Evolutionary conservation across 345 rosid genomes (phyloP), one percentile per base, ranked within the genome.

Genomic region (Eucalyptus melliodora): DNA sequence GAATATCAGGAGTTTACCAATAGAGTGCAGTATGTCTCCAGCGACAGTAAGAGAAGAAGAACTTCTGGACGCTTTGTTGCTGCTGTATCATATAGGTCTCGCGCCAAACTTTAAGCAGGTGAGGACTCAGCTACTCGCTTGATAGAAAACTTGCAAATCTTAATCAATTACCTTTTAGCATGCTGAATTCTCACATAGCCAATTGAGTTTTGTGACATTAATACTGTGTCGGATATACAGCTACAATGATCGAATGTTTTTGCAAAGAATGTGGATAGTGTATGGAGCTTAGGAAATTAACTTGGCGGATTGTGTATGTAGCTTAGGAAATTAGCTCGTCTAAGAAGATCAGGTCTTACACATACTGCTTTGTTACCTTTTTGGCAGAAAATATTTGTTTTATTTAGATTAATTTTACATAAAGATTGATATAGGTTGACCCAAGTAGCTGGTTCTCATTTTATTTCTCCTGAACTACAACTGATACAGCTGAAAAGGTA

Each of bases 51-150:
- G 98, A 88, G 99, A 95, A 93, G 99, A 97, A 93, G 99, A 98
- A 92, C 96, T 98, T 89, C 91, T 98, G 69, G 99, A 98, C 91
- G 92, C 96, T 60, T 88, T 98, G 88, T 88, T 98, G 91, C 89
- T 97, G 86, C 86, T 98, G 89, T 97, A 98, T 93, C 97, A 97
- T 91, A 92, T 97, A 53, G 98, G 99, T 81, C 94, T 98, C n/a
- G 99, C 99, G 50, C 99, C 98, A 89, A 97, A 97, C 87, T 96
- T 98, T 93, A 98, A 97, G 93, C 98, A 96, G 99, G 99, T 96
- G 91, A 91, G 91, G 51, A 26, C 90, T 85, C 30, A 53, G 87
- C 47, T 77, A 40, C 47, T 8, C 19, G 8, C 44, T 77, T 6
- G 85, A 77, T 77, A 77, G 47, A 23, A 40, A 77, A 77, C 42